A percentile compares a stretch with the other conserved stretches of the same genome.
Conservation (phyloP, 2,329 filamentous ascomycete species). For the Penicillium sp. region DNA sequence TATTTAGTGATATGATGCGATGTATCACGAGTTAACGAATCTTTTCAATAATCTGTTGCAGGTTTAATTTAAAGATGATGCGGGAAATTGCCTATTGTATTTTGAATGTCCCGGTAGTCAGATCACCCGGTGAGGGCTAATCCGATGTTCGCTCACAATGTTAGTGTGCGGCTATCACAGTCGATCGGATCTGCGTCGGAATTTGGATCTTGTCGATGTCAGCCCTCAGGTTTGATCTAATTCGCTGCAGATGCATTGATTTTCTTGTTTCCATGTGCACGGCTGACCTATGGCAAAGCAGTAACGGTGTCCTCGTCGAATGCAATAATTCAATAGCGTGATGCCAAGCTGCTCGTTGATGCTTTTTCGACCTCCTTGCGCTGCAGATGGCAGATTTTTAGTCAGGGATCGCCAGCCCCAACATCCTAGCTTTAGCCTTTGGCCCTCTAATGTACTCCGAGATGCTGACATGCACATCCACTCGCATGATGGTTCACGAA, state of each 20-base stretch:
- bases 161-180: background rate
- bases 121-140: background rate
- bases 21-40: conserved; percentile 9
- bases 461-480: too few relatives aligned
- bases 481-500: background rate
- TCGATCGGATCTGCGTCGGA: background rate
- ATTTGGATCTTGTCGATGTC: too few relatives aligned
- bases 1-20: conserved; percentile 10
- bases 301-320: background rate
- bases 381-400: background rate
- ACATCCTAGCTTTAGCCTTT: background rate
- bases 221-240: background rate
- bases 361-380: background rate
- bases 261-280: background rate
- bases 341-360: background rate
- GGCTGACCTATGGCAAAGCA: background rate
- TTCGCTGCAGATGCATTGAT: background rate
- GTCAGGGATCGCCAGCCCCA: background rate
- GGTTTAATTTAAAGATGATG: background rate
- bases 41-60: conserved; percentile 2
- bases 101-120: background rate
- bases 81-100: background rate
- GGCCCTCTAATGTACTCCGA: too few relatives aligned
- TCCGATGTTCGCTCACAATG: background rate
- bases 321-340: background rate